phyloP scores from a whole-genome alignment of 139 green algal species.

The Coelastrella sp. region DNA sequence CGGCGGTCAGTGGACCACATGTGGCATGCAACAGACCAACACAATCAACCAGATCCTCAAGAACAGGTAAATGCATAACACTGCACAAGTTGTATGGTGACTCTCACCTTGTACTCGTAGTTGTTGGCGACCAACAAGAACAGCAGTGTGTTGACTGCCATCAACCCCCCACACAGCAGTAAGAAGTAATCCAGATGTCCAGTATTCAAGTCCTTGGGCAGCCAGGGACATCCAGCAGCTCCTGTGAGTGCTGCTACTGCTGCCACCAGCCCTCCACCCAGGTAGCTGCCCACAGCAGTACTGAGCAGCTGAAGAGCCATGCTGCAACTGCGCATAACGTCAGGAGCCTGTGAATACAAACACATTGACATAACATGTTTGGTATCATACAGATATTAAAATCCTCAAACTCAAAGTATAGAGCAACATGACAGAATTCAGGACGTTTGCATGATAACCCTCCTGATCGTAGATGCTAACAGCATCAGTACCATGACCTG shows the following conservation, averaged over 20 bases:
- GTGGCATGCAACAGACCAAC: background rate
- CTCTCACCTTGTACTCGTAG: conserved; percentile 88
- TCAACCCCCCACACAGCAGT: conserved; percentile 70
- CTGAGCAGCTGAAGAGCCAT: conserved; percentile 90
- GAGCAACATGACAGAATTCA: too few species aligned
- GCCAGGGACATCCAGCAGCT: conserved; percentile 62
- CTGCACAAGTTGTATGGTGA: too few species aligned
- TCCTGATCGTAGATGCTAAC: too few species aligned
- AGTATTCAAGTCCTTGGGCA: conserved; percentile 68
- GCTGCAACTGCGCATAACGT: conserved; percentile 92
- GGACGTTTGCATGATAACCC: too few species aligned
- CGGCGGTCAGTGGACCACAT: background rate
- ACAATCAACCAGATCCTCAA: too few species aligned
- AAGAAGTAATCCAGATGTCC: conserved; percentile 90
- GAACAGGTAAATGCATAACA: too few species aligned
- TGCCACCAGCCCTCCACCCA: conserved; percentile 77
- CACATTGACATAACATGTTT: background rate
- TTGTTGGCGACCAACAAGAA: conserved; percentile 77
- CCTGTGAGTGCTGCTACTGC: conserved; percentile 53
- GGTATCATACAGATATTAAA: too few species aligned
- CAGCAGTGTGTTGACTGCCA: conserved; percentile 67
- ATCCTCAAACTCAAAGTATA: too few species aligned
- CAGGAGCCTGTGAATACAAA: conserved; percentile 67
- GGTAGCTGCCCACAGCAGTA: conserved; percentile 86
- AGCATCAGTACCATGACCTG: too few species aligned